Percentiles rank a stretch among this genome's conserved stretches.
Conservation (phyloP, 1,284 basidiomycete species). For the Amylostereum areolatum region DNA sequence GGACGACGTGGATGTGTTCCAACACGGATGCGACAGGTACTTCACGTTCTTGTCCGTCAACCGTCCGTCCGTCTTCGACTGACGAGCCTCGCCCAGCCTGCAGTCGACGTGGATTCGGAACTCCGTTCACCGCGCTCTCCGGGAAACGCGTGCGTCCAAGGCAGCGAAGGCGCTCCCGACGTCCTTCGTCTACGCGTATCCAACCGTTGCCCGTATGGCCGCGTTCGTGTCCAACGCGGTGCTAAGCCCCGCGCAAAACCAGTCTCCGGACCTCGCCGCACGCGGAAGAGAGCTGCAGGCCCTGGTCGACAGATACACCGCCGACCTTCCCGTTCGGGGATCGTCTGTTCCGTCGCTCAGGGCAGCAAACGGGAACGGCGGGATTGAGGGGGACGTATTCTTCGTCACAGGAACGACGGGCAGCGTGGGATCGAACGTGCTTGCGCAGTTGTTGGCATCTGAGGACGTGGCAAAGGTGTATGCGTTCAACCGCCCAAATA, state of each 20-base stretch:
- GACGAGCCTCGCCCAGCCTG: slow-evolving; percentile 19
- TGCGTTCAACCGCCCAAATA: slow-evolving; percentile 25
- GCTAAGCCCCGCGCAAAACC: slow-evolving; percentile 6
- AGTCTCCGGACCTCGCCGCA: slow-evolving; percentile 7
- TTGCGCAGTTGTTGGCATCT: slow-evolving; percentile 20
- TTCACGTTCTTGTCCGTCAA: background rate
- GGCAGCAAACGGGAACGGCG: background rate
- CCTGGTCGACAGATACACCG: slow-evolving; percentile 27
- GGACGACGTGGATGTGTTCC: slow-evolving; percentile 33
- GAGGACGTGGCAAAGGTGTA: slow-evolving; percentile 21
- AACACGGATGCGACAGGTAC: slow-evolving; percentile 36
- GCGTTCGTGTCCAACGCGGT: slow-evolving; percentile 15
- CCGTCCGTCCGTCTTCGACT: background rate
- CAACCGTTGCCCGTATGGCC: slow-evolving; percentile 24
- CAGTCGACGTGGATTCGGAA: slow-evolving; percentile 37
- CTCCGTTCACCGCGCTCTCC: slow-evolving; percentile 27
- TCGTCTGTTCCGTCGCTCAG: background rate
- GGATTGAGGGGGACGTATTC: slow-evolving; percentile 16
- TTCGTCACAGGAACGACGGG: slow-evolving; percentile 33
- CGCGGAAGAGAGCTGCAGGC: slow-evolving; percentile 19
- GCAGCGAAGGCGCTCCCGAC: slow-evolving; percentile 17
- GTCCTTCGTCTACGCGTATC: slow-evolving; percentile 30
- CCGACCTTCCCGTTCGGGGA: slow-evolving; percentile 17
- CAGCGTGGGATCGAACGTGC: slow-evolving; percentile 24
- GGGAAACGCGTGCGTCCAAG: slow-evolving; percentile 15